These are phyloP conservation scores for Debaryomyces udenii DNA, from an alignment of 1,139 yeast species.

Conservation along the genomic window DNA sequence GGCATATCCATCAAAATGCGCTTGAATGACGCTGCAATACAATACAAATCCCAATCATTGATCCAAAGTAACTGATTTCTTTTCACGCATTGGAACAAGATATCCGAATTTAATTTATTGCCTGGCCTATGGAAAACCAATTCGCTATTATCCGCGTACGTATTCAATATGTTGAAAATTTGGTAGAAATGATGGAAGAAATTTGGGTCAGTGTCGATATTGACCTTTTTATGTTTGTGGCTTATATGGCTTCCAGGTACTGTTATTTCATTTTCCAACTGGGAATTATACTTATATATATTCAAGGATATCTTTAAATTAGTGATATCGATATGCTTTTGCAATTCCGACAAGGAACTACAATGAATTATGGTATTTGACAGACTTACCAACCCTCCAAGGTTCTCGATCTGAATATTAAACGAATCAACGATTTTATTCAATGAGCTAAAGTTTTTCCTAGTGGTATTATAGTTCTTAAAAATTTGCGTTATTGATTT, in stretches of 20 bases:
- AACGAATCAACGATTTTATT: constrained; percentile 36
- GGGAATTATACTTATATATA: constrained; percentile 56
- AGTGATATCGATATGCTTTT: constrained; percentile 71
- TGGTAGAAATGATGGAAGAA: constrained; percentile 47
- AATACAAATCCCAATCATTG: constrained; percentile 65
- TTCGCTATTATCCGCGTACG: constrained; percentile 48
- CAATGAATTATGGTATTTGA: constrained; percentile 32
- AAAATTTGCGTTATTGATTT: constrained; percentile 77
- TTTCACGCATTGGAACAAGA: constrained; percentile 54
- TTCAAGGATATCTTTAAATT: constrained; percentile 74
- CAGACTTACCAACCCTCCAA: constrained; percentile 5
- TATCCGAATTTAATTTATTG: constrained; percentile 51
- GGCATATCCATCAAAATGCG: constrained; percentile 50
- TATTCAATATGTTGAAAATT: constrained; percentile 49
- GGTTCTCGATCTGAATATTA: constrained; percentile 14
- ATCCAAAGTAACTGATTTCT: constrained; percentile 59
- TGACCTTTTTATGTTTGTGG: constrained; percentile 23
- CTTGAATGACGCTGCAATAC: constrained; percentile 57
- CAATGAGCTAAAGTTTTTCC: constrained; percentile 32
- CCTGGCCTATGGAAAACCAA: constrained; percentile 63
- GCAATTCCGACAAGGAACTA: constrained; percentile 60
- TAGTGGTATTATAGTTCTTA: constrained; percentile 50
- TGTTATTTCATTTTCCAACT: constrained; percentile 28
- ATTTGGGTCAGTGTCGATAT: constrained; percentile 27
- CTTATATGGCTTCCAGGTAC: constrained; percentile 26